Base-by-base conservation (phyloP, 305 asterid genomes). In the Fraxinus nigra region DNA sequence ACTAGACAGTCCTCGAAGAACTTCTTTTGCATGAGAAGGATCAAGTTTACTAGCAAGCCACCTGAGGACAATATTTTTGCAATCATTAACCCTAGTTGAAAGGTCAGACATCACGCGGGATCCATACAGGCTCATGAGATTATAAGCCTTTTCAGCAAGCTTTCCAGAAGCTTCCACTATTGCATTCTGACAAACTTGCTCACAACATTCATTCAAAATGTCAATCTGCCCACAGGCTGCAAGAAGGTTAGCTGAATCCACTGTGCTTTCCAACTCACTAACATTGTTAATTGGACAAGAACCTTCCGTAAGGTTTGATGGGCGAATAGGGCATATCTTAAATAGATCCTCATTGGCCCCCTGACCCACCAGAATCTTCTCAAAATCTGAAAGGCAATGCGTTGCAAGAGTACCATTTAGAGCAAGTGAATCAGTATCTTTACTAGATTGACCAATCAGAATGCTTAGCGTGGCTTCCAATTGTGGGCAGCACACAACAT, bases 401-500 rank as follows among this genome's bases (percentile, higher is more conserved):
- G 86, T 73, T 38, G 99, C 94, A n/a, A 82, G 85, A 8, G 93
- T 88, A 79, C 91, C 89, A 35, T 94, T 96, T 75, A 96, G 84
- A 74, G 97, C 91, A 81, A 96, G 98, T 22, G 85, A 78, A 81
- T 88, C 84, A 51, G 96, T 90, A n/a, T 83, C 67, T 85, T 90
- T 94, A 87, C 99, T 94, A 48, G 93, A 90, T 80, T 87, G 97
- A n/a, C 99, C 98, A 32, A 94, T 82, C 81, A 96, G 97, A 87
- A 94, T 87, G 74, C 88, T 89, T 81, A 96, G 85, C 2, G 98
- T 93, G 74, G 98, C 94, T 88, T 96, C 99, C 79, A 93, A 90
- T 86, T 96, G 99, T 0, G 99, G 99, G 85, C 99, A 96, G 87
- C 99, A 96, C 76, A 94, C 94, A 10, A 93, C 98, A 51, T 94